A percentile compares a stretch with the other conserved stretches of the same genome.
These are phyloP conservation scores for Tricholoma saponaceum DNA, from an alignment of 768 basidiomycete species.

Conservation along the genomic window DNA sequence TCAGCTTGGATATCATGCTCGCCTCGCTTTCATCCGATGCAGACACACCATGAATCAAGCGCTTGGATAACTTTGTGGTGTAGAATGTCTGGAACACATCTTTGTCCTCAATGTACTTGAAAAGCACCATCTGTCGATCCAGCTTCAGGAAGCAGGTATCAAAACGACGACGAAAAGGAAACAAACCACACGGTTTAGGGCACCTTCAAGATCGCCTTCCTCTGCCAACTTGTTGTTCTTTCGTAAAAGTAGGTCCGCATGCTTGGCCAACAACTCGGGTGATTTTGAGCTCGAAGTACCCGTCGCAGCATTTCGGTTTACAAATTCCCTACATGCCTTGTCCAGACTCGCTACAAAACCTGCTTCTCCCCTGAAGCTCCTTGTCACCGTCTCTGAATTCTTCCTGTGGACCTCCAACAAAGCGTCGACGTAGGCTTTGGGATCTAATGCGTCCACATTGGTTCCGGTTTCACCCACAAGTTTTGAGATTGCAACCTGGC, in stretches of 20 bases:
- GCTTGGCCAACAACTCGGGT: constrained; percentile 89
- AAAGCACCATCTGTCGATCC: constrained; percentile 79
- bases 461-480: constrained; percentile 55
- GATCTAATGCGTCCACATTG: constrained; percentile 66
- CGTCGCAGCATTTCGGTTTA: constrained; percentile 90
- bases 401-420: constrained; percentile 88
- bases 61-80: constrained; percentile 88
- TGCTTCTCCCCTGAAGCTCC: constrained; percentile 88
- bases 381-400: constrained; percentile 83
- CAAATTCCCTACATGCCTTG: constrained; percentile 92
- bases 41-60: constrained; percentile 86
- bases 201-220: constrained; percentile 86
- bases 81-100: constrained; percentile 99
- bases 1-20: constrained; percentile 97
- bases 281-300: constrained; percentile 84
- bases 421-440: constrained; percentile 93
- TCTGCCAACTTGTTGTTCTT: constrained; percentile 97
- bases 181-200: constrained; percentile 84
- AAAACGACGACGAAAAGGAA: constrained; percentile 23
- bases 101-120: constrained; percentile 99
- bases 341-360: constrained; percentile 93
- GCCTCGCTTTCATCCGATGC: constrained; percentile 96
- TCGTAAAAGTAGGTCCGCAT: constrained; percentile 82
- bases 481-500: constrained; percentile 76
- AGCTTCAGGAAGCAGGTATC: constrained; percentile 22